Conservation (phyloP, 106 monocot genomes). For the Dendrobium catenatum region DNA sequence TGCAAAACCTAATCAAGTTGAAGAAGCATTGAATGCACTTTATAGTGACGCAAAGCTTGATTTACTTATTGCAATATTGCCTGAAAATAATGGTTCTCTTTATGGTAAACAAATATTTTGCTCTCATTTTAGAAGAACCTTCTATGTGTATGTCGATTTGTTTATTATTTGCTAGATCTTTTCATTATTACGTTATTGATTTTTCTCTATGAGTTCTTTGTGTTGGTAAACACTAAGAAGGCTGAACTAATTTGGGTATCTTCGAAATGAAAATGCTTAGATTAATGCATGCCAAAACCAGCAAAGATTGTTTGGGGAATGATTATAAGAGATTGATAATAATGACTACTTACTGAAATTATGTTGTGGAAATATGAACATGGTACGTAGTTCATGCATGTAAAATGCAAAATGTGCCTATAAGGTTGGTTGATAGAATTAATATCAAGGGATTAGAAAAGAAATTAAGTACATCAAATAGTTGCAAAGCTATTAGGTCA, state of each 20-base stretch:
- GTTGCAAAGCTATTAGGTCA: background rate
- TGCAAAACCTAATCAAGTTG: slow-evolving; percentile 44
- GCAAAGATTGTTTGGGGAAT: background rate
- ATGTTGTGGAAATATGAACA: background rate
- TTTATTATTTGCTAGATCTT: background rate
- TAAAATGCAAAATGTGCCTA: background rate
- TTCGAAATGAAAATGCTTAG: background rate
- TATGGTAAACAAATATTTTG: slow-evolving; percentile 35
- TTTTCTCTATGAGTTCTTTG: background rate
- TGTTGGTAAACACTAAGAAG: background rate
- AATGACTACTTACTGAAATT: background rate
- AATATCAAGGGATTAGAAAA: background rate
- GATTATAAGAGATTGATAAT: background rate
- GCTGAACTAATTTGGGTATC: background rate
- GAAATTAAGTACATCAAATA: background rate
- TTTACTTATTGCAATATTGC: slow-evolving; percentile 60
- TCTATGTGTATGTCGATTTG: background rate
- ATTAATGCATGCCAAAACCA: background rate
- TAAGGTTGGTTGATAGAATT: background rate
- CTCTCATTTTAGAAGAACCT: background rate
- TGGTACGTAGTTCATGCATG: background rate
- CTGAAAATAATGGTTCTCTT: slow-evolving; percentile 62
- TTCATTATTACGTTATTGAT: background rate
- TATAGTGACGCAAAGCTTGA: slow-evolving; percentile 55
- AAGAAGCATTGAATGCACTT: slow-evolving; percentile 39